Base-by-base conservation (phyloP, 495 filamentous ascomycete species). In the Hypoxylon subgilvum region DNA sequence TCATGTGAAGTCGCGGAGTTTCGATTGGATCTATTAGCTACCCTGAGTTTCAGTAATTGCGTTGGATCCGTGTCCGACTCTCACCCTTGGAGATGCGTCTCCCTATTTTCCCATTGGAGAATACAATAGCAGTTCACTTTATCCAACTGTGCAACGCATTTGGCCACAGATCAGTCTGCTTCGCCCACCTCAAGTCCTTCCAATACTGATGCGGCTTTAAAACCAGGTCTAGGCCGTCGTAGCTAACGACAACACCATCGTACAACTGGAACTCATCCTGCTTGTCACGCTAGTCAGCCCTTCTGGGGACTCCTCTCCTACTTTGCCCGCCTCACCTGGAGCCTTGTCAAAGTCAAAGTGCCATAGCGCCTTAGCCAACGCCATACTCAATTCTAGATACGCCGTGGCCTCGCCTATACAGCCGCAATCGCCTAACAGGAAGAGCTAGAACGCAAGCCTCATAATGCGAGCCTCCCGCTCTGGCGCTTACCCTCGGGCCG, bases 141-240 rank as follows among this genome's bases (percentile, higher is more conserved):
- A 30, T 30, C 10, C 27, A 30, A 30, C 5, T 30, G 27, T 30
- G 5, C 27, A 10, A n/a, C n/a, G n/a, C n/a, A n/a, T n/a, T n/a
- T 30, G 10, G 10, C 27, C 10, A 30, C 10, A 30, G 10, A 30
- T 30, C 10, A 30, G 10, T 30, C 5, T 30, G 27, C 31, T 12
- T 13, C 31, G n/a, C 9, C 8, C n/a, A 34, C 31, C 31, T 34
- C n/a, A 34, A 34, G 3, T 34, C 31, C 31, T 34, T 10, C 31
- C 31, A 34, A 34, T 34, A 34, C 31, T 12, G 5, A 12, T 12
- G 31, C 31, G 42, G 44, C 46, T 52, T 51, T 40, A 78, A 73
- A 6, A 60, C 50, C 18, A 65, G 19, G 13, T 52, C 57, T 71
- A 30, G 69, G 59, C 31, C 75, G 69, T 66, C 74, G 69, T 62